These are phyloP conservation scores for Royoungia palumana DNA, from an alignment of 768 basidiomycete genomes.

Conservation along the genomic window DNA sequence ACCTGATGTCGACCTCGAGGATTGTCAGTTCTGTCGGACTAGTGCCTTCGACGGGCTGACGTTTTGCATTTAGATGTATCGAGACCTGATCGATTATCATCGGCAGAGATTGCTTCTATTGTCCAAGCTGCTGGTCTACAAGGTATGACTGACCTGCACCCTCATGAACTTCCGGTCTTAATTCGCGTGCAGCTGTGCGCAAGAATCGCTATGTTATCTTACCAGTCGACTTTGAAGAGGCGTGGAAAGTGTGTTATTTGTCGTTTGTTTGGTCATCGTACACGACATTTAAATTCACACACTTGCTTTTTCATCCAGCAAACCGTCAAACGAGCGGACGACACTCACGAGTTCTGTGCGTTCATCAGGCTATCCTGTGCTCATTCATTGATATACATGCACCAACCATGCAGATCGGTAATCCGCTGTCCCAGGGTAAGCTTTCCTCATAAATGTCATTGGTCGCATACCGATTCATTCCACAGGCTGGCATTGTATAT, in stretches of 20 bases:
- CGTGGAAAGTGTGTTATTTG: conserved; percentile 93
- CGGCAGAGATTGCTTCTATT: conserved; percentile 93
- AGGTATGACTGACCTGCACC: conserved; percentile 44
- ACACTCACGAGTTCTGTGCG: conserved; percentile 95
- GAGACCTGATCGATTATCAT: conserved; percentile 91
- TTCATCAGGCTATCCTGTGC: conserved; percentile 21
- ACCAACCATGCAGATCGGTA: conserved; percentile 37
- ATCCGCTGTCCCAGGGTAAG: conserved; percentile 32
- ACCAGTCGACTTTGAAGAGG: conserved; percentile 97
- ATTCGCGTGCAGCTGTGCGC: conserved; percentile 61
- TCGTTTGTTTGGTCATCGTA: conserved; percentile 38
- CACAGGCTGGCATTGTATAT: conserved; percentile 33
- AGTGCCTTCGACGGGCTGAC: conserved; percentile 11
- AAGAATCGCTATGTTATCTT: conserved; percentile 98
- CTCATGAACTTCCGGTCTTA: conserved; percentile 1
- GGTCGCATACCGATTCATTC: conserved; percentile 12
- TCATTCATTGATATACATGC: conserved; percentile 4
- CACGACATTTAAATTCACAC: conserved; percentile 32
- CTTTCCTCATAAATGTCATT: conserved; percentile 27
- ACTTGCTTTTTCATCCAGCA: conserved; percentile 55
- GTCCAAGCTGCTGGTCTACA: conserved; percentile 97
- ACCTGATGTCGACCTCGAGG: conserved; percentile 96
- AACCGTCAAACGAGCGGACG: conserved; percentile 94
- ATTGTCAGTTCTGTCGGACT: conserved; percentile 61
- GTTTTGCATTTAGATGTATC: conserved; percentile 70